A percentile compares a stretch with the other conserved stretches of the same genome.
These are phyloP conservation scores for Casuarina cunninghamiana DNA, from an alignment of 306 rosid species.

Conservation along the genomic window DNA sequence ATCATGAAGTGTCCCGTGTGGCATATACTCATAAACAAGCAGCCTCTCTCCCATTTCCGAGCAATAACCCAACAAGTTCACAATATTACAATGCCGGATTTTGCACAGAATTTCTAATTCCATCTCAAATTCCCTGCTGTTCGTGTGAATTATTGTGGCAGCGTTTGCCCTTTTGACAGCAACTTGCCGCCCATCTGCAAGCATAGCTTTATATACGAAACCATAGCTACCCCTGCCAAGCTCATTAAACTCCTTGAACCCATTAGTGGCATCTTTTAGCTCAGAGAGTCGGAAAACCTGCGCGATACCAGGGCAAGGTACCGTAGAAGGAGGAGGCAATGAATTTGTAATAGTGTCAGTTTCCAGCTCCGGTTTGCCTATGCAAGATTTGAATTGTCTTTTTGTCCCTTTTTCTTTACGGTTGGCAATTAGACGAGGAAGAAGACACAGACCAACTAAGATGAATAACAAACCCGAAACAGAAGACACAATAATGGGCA, in stretches of 20 bases:
- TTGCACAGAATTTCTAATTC: constrained; percentile 83
- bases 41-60: constrained; percentile 97
- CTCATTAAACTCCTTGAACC: constrained; percentile 94
- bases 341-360: constrained; percentile 42
- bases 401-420: constrained; percentile 27
- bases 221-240: constrained; percentile 94
- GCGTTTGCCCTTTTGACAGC: constrained; percentile 96
- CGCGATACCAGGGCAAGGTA: constrained; percentile 76
- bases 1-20: constrained; percentile 84
- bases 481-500: constrained; percentile 57
- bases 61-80: constrained; percentile 85
- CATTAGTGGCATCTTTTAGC: constrained; percentile 90
- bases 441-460: constrained; percentile 53
- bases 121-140: constrained; percentile 80
- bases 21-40: constrained; percentile 89
- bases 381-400: constrained; percentile 61
- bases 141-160: constrained; percentile 86
- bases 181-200: constrained; percentile 73
- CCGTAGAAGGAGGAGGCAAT: constrained; percentile 32
- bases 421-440: constrained; percentile 17
- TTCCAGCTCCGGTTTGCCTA: constrained; percentile 57
- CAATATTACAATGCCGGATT: constrained; percentile 70
- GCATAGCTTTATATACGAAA: constrained; percentile 82
- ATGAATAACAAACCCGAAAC: constrained; percentile 49
- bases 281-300: constrained; percentile 90